Conservation (phyloP, 2,329 filamentous ascomycete species). For the Xylaria digitata region DNA sequence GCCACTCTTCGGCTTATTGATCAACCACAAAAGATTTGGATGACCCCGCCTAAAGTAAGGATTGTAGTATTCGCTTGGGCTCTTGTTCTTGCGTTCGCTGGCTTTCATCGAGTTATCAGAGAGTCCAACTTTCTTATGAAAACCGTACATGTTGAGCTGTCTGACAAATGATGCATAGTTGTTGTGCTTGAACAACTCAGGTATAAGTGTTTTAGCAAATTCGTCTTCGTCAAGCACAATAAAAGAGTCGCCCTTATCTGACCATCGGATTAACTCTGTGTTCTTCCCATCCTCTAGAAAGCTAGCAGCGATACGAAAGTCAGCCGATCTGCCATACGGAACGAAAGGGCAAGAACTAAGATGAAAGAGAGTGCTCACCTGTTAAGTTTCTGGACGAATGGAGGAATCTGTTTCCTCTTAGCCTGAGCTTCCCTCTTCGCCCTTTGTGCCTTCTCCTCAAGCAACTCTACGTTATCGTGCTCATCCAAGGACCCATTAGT, state of each 20-base stretch:
- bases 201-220: constrained; percentile 96
- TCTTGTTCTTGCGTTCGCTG: constrained; percentile 96
- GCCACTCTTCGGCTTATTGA: constrained; percentile 91
- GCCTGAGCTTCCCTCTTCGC: constrained; percentile 89
- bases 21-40: constrained; percentile 93
- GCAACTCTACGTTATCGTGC: constrained; percentile 78
- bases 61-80: constrained; percentile 97
- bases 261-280: constrained; percentile 96
- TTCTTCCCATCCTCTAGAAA: constrained; percentile 95
- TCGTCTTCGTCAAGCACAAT: constrained; percentile 97
- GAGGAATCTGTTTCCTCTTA: constrained; percentile 95
- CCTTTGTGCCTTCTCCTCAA: constrained; percentile 82
- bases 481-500: constrained; percentile 57
- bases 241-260: constrained; percentile 94
- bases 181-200: constrained; percentile 99
- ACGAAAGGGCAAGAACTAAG: not conserved
- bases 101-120: constrained; percentile 98
- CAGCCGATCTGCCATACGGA: constrained; percentile 5
- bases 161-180: constrained; percentile 98
- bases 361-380: constrained; percentile 69
- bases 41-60: constrained; percentile 94
- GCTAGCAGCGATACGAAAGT: constrained; percentile 59
- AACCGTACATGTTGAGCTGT: constrained; percentile 97
- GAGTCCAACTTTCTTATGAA: constrained; percentile 93
- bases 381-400: constrained; percentile 97